These are phyloP conservation scores for Globisporangium nodosum DNA, from an alignment of 352 stramenopile genomes.

Conservation along the genomic window DNA sequence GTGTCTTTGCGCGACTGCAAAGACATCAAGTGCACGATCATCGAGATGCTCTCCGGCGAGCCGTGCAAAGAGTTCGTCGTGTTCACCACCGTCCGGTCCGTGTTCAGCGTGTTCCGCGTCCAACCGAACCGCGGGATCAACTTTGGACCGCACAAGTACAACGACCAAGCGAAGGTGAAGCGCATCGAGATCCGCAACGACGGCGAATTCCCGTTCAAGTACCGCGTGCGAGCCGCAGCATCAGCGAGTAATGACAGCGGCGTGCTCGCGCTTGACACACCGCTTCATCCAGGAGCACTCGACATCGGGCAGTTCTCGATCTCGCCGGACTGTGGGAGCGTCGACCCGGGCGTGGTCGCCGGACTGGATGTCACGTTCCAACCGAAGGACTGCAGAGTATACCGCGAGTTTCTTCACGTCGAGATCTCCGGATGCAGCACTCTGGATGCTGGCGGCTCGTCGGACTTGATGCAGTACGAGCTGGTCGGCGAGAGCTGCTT, in stretches of 20 bases:
- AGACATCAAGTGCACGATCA: slow-evolving; percentile 91
- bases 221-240: slow-evolving; percentile 32
- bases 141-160: slow-evolving; percentile 92
- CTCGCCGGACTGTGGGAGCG: slow-evolving; percentile 56
- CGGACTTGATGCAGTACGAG: slow-evolving; percentile 70
- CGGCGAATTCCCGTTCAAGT: slow-evolving; percentile 91
- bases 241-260: slow-evolving; percentile 5
- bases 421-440: slow-evolving; percentile 74
- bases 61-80: slow-evolving; percentile 86
- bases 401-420: slow-evolving; percentile 63
- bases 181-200: slow-evolving; percentile 92
- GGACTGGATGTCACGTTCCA: slow-evolving; percentile 78
- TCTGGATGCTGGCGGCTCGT: slow-evolving; percentile 18
- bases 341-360: slow-evolving; percentile 82
- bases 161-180: slow-evolving; percentile 64
- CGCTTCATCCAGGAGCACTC: slow-evolving; percentile 29
- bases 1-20: slow-evolving; percentile 87
- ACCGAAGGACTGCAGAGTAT: slow-evolving; percentile 64
- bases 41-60: slow-evolving; percentile 90
- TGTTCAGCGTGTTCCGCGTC: slow-evolving; percentile 85
- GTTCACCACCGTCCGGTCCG: slow-evolving; percentile 58
- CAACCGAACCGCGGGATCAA: slow-evolving; percentile 89
- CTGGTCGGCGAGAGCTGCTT: slow-evolving; percentile 90
- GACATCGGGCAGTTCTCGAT: slow-evolving; percentile 78
- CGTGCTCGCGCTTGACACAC: slow-evolving; percentile 32